These are phyloP conservation scores for Microcyclospora pomicola DNA, from an alignment of 2,329 filamentous ascomycete genomes.

Conservation along the genomic window DNA sequence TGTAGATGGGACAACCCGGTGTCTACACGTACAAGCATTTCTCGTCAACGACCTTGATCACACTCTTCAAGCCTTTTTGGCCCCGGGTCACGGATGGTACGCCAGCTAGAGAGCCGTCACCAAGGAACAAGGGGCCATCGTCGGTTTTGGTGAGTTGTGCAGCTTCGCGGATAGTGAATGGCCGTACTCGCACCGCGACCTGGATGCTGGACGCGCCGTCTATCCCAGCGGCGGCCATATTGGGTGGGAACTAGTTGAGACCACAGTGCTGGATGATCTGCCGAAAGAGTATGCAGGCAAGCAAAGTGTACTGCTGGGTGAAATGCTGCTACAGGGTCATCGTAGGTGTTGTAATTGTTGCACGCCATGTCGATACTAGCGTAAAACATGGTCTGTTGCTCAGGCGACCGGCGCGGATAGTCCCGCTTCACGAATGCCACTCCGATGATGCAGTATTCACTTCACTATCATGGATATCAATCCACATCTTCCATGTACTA, in stretches of 20 bases:
- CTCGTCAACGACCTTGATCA: constrained; percentile 94
- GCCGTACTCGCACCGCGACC: constrained; percentile 46
- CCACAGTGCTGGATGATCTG: too few relatives aligned
- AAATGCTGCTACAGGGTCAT: too few relatives aligned
- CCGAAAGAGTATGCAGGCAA: too few relatives aligned
- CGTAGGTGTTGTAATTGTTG: too few relatives aligned
- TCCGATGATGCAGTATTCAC: too few relatives aligned
- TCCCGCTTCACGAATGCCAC: too few relatives aligned
- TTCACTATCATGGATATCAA: too few relatives aligned
- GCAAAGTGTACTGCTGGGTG: too few relatives aligned
- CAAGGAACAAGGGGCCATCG: constrained; percentile 83
- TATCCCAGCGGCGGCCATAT: constrained; percentile 2
- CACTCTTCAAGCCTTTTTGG: constrained; percentile 72
- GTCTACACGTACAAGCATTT: constrained; percentile 66
- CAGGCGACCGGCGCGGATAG: too few relatives aligned
- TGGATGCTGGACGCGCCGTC: constrained; percentile 37
- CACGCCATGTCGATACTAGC: too few relatives aligned
- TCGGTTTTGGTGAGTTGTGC: constrained; percentile 73
- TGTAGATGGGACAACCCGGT: neutral
- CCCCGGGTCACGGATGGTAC: constrained; percentile 64
- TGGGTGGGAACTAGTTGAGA: neutral
- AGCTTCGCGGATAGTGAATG: constrained; percentile 76
- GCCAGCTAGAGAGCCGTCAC: constrained; percentile 86
- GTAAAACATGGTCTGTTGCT: too few relatives aligned
- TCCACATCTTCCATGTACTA: too few relatives aligned